A percentile compares a stretch with the other conserved stretches of the same genome.
phyloP scores from a whole-genome alignment of 192 early-diverging fungal species.

The Funneliformis geosporum region DNA sequence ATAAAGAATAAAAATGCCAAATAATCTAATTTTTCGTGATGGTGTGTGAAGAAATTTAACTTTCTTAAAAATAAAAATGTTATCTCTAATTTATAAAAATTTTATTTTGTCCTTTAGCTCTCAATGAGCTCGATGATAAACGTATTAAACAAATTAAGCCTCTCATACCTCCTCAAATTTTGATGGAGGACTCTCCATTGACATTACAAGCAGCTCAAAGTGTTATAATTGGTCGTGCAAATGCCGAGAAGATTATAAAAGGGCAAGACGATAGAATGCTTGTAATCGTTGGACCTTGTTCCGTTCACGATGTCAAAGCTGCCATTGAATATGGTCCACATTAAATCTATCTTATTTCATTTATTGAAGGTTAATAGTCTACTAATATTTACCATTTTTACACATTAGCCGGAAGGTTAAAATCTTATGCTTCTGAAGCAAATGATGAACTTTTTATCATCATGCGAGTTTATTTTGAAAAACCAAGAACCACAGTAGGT shows the following conservation, averaged over 20 bases:
- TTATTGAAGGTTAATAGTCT: neutral
- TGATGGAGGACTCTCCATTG: constrained; percentile 87
- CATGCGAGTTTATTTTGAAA: constrained; percentile 89
- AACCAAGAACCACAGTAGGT: constrained; percentile 81
- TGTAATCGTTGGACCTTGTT: constrained; percentile 87
- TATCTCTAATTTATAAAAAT: too few relatives aligned
- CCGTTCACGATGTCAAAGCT: constrained; percentile 78
- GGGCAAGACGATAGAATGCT: constrained; percentile 76
- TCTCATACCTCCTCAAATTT: constrained; percentile 87
- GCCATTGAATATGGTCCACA: constrained; percentile 73
- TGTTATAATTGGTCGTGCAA: constrained; percentile 66
- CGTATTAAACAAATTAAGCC: constrained; percentile 80
- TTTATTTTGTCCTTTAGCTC: constrained; percentile 47
- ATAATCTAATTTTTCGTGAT: neutral
- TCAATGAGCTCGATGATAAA: constrained; percentile 93
- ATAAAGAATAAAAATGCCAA: neutral
- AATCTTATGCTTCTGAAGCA: constrained; percentile 56
- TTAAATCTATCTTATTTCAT: neutral
- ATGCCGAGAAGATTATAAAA: constrained; percentile 64
- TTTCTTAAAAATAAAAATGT: too few relatives aligned
- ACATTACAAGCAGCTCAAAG: constrained; percentile 74
- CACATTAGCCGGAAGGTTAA: constrained; percentile 55
- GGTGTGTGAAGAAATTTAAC: neutral
- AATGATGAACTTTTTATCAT: constrained; percentile 69
- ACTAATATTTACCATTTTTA: neutral